Evolutionary conservation across 768 basidiomycete species (phyloP).

Genomic region (Rhizopogon vesiculosus): DNA sequence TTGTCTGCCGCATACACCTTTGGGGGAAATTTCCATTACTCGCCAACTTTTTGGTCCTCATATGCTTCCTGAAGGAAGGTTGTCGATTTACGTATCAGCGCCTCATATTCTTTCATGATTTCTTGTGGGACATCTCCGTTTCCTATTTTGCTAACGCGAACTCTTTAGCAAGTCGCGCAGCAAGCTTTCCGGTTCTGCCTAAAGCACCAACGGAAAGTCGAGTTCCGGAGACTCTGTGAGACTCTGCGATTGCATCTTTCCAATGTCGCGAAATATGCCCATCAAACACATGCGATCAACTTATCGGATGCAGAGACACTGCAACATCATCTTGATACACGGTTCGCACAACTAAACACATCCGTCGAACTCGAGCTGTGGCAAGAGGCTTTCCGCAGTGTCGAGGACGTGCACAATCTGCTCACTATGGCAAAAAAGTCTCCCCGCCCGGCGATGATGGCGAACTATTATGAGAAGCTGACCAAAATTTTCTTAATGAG

Average conservation of each 20-base stretch:
- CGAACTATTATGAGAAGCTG: constrained; percentile 97
- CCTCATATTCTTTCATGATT: not conserved
- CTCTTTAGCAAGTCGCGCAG: constrained; percentile 80
- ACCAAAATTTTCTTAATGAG: constrained; percentile 96
- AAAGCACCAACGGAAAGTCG: constrained; percentile 89
- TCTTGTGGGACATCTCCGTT: not conserved
- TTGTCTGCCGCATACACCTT: not conserved
- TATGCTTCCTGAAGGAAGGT: constrained; percentile 1
- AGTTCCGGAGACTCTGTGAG: constrained; percentile 95
- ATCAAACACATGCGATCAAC: constrained; percentile 93
- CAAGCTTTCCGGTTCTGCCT: constrained; percentile 98
- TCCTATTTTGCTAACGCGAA: not conserved
- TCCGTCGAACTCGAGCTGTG: constrained; percentile 97
- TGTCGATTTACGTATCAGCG: not conserved
- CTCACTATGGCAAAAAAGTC: constrained; percentile 92
- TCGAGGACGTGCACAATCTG: constrained; percentile 96
- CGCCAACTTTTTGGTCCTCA: not conserved
- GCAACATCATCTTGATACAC: constrained; percentile 93
- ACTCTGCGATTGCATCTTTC: constrained; percentile 91
- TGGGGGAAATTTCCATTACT: not conserved
- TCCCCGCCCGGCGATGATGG: constrained; percentile 94
- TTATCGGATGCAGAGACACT: constrained; percentile 92
- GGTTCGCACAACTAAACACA: constrained; percentile 93
- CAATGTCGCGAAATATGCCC: constrained; percentile 92
- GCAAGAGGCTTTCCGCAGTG: constrained; percentile 98